phyloP scores from a whole-genome alignment of 2,329 filamentous ascomycete species.

The Knoxdaviesia proteae region DNA sequence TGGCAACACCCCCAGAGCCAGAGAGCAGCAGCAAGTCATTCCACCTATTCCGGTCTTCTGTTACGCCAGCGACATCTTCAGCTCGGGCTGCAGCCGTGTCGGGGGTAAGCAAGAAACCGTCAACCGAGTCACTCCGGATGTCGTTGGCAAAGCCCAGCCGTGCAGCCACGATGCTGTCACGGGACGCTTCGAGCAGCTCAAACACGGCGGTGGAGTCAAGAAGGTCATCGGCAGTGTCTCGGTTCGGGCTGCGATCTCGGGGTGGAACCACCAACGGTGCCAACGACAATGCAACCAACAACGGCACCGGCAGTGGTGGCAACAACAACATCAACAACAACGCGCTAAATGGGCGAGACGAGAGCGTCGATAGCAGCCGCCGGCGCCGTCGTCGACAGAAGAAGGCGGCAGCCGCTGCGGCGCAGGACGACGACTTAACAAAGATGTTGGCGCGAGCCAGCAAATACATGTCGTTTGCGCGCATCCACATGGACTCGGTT shows the following conservation, averaged over 20 bases:
- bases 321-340: too few relatives aligned
- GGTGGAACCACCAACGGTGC: too few relatives aligned
- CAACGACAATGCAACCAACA: too few relatives aligned
- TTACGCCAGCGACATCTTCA: constrained; percentile 19
- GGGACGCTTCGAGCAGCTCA: neutral
- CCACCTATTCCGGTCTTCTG: too few relatives aligned
- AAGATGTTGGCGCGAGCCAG: constrained; percentile 93
- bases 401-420: constrained; percentile 7
- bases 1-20: too few relatives aligned
- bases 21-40: too few relatives aligned
- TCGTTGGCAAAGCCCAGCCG: constrained; percentile 4
- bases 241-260: neutral
- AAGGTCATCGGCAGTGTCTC: neutral
- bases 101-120: constrained; percentile 26
- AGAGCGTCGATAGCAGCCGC: too few relatives aligned
- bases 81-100: constrained; percentile 20
- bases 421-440: constrained; percentile 68
- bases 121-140: constrained; percentile 31
- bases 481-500: constrained; percentile 87
- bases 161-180: too few relatives aligned
- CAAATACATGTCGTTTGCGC: constrained; percentile 92
- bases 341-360: too few relatives aligned
- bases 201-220: too few relatives aligned
- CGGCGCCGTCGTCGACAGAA: too few relatives aligned
- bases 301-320: too few relatives aligned